Evolutionary conservation across 2,329 filamentous ascomycete species (phyloP).

Genomic region (Talaromyces sp.): DNA sequence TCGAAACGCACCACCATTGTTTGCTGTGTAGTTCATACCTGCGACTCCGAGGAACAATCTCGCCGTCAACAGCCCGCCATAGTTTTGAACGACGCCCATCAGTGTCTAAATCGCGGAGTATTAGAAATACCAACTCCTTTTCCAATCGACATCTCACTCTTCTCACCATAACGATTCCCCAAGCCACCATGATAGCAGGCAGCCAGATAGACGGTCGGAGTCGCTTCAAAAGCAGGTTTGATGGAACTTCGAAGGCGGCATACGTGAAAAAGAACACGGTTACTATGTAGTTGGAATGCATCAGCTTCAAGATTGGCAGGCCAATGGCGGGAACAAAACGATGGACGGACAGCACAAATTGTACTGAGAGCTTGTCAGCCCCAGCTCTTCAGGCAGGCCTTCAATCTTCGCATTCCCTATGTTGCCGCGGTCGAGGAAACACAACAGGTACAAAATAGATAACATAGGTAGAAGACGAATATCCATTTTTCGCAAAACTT

Average conservation of each 20-base stretch:
- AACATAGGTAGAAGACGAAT: constrained; percentile 29
- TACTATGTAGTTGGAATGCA: constrained; percentile 28
- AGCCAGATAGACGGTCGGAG: constrained; percentile 36
- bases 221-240: constrained; percentile 41
- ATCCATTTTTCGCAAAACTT: constrained; percentile 33
- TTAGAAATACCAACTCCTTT: background rate
- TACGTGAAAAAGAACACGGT: constrained; percentile 52
- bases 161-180: constrained; percentile 43
- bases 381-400: constrained; percentile 47
- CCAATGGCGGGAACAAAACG: too few species aligned
- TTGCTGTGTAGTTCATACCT: background rate
- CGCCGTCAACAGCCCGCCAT: constrained; percentile 44
- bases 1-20: background rate
- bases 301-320: constrained; percentile 15
- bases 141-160: background rate
- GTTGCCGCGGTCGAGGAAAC: constrained; percentile 47
- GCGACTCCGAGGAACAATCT: constrained; percentile 44
- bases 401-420: constrained; percentile 52
- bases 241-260: constrained; percentile 37
- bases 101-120: constrained; percentile 21
- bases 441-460: constrained; percentile 37
- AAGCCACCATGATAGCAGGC: constrained; percentile 36
- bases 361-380: constrained; percentile 30
- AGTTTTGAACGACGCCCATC: constrained; percentile 41
- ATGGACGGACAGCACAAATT: constrained; percentile 19